Base-by-base conservation (phyloP, 345 rosid genomes). In the Geranium brycei region DNA sequence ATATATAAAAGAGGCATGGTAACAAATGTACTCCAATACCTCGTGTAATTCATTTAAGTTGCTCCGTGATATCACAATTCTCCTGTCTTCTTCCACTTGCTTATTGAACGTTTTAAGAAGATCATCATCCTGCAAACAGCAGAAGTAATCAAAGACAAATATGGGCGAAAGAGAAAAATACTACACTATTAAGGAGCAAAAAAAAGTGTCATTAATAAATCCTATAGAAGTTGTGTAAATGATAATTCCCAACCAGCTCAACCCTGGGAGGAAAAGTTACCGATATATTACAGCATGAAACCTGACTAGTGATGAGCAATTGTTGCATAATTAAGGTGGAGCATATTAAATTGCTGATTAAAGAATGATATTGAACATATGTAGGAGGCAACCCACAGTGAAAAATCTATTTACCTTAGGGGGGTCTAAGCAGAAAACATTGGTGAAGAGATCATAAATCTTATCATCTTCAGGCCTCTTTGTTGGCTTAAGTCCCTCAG, bases 1-100 rank as follows among this genome's bases (percentile, higher is more conserved):
- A 14, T 62, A 31, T 15, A 66, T 57, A 19, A 69, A 75, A 5
- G 38, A 51, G 28, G 14, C 38, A 0, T 57, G 17, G 10, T 3
- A 28, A 62, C 61, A 56, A 61, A 57, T 60, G 16, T 38, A 41
- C 60, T 11, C 30, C 58, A 59, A 30, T 73, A 95, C 99, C 99
- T 84, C 84, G 41, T 87, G 85, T 32, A 95, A 75, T 73, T 95
- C 96, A 69, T 76, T 84, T 59, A 88, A 60, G 79, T 91, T 95
- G 80, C 91, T 88, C 73, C 99, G 73, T 41, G 86, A 82, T 78
- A 83, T 81, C 69, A 90, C 85, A 61, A 91, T 81, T 76, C 71
- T 91, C 78, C 91, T 82, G 73, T 93, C 99, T 67, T 88, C 99
- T 71, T 86, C 96, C 65, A 93, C 78, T 72, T 91, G 99, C 80